These are phyloP conservation scores for Euphorbia corollata DNA, from an alignment of 441 rosid genomes.

Conservation along the genomic window DNA sequence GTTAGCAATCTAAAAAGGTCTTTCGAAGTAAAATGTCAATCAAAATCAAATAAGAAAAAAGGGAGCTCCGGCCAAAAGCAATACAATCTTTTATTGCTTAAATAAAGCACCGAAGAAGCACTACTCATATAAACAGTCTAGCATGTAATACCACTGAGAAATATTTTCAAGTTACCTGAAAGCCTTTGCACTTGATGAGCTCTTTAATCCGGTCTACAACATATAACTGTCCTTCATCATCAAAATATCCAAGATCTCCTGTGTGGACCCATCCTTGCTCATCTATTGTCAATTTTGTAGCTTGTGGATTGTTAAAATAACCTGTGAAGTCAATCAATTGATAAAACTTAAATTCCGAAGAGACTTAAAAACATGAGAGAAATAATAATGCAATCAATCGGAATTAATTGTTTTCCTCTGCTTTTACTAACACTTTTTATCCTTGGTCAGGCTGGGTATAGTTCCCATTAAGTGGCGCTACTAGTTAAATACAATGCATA, in stretches of 20 bases:
- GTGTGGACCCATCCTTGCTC: conserved; percentile 39
- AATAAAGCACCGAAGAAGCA: not conserved
- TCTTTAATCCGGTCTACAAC: conserved; percentile 72
- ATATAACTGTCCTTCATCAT: conserved; percentile 52
- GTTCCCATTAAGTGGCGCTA: not conserved
- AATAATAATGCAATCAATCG: not conserved
- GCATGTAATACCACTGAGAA: not conserved
- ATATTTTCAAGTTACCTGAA: conserved; percentile 38
- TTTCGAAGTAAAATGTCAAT: not conserved
- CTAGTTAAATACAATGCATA: not conserved
- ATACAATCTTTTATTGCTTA: not conserved
- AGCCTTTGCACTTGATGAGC: conserved; percentile 71
- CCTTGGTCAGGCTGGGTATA: not conserved
- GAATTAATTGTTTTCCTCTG: not conserved
- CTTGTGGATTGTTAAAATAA: conserved; percentile 38
- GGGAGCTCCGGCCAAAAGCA: not conserved
- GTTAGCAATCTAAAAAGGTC: not conserved
- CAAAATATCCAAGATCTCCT: conserved; percentile 60
- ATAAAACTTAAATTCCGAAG: not conserved
- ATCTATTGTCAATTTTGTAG: conserved; percentile 37
- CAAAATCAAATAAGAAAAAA: not conserved
- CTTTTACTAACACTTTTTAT: no score
- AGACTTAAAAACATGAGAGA: not conserved
- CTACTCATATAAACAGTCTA: not conserved
- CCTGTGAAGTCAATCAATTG: conserved; percentile 22